Percentiles rank a stretch among this genome's conserved stretches.
These are phyloP conservation scores for Emergomyces orientalis DNA, from an alignment of 2,329 filamentous ascomycete genomes.

Conservation along the genomic window DNA sequence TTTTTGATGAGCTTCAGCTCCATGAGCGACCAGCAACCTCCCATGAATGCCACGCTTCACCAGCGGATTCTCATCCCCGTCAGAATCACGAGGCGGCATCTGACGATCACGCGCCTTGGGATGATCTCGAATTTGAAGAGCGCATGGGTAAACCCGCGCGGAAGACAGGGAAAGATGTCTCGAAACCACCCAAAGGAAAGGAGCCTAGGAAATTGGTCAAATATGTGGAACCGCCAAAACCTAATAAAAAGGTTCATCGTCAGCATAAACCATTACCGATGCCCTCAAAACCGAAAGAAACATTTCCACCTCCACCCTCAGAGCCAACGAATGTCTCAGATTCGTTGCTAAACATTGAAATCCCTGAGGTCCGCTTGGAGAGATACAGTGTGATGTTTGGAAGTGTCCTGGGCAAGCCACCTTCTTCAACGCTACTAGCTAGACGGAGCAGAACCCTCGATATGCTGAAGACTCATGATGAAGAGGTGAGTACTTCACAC, in stretches of 20 bases:
- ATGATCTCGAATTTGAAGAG: neutral
- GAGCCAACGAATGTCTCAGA: slow-evolving; percentile 9
- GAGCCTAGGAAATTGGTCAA: slow-evolving; percentile 7
- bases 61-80: neutral
- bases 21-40: slow-evolving; percentile 16
- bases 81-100: neutral
- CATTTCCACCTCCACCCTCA: slow-evolving; percentile 1
- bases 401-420: slow-evolving; percentile 50
- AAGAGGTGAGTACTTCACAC: slow-evolving; percentile 26
- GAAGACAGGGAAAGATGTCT: neutral
- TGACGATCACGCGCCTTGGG: neutral
- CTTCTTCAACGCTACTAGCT: slow-evolving; percentile 25
- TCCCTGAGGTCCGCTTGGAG: slow-evolving; percentile 72
- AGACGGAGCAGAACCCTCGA: slow-evolving; percentile 32
- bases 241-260: neutral
- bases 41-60: neutral
- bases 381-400: slow-evolving; percentile 93
- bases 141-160: neutral
- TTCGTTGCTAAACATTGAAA: slow-evolving; percentile 61
- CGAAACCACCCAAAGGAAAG: neutral
- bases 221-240: slow-evolving; percentile 4
- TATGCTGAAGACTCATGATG: slow-evolving; percentile 47
- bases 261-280: neutral
- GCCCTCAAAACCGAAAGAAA: neutral
- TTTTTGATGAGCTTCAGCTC: slow-evolving; percentile 24